Evolutionary conservation across 768 basidiomycete genomes (phyloP).

Genomic region (Naganishia friedmannii): DNA sequence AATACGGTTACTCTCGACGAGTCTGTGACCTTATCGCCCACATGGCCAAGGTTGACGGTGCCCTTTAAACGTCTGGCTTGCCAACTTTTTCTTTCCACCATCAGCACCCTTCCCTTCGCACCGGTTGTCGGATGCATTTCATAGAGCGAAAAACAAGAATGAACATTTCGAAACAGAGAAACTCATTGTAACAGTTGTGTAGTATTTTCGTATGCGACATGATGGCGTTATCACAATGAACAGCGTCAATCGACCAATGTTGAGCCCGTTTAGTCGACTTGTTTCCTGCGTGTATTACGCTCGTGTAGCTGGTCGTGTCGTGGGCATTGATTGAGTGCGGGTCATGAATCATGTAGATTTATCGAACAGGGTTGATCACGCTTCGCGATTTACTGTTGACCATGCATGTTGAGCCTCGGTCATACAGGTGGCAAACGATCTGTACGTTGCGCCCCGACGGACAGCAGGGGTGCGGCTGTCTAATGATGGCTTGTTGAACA

Average conservation of each 20-base stretch:
- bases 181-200: neutral
- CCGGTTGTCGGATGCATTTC: constrained; percentile 2
- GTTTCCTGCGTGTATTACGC: neutral
- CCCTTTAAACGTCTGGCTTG: constrained; percentile 26
- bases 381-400: neutral
- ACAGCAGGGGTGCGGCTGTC: too few relatives aligned
- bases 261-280: too few relatives aligned
- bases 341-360: too few relatives aligned
- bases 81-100: neutral
- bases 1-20: constrained; percentile 74
- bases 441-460: too few relatives aligned
- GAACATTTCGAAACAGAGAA: neutral
- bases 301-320: neutral
- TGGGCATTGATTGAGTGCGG: too few relatives aligned
- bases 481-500: too few relatives aligned
- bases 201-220: constrained; percentile 4
- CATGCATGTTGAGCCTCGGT: too few relatives aligned
- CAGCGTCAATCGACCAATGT: neutral
- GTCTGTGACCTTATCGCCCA: constrained; percentile 83
- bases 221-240: constrained; percentile 2
- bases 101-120: neutral
- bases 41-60: constrained; percentile 70
- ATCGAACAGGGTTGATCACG: too few relatives aligned
- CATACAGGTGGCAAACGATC: too few relatives aligned
- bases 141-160: constrained; percentile 4